These are phyloP conservation scores for Nyssa sinensis DNA, from an alignment of 148 eudicot genomes.

Conservation along the genomic window DNA sequence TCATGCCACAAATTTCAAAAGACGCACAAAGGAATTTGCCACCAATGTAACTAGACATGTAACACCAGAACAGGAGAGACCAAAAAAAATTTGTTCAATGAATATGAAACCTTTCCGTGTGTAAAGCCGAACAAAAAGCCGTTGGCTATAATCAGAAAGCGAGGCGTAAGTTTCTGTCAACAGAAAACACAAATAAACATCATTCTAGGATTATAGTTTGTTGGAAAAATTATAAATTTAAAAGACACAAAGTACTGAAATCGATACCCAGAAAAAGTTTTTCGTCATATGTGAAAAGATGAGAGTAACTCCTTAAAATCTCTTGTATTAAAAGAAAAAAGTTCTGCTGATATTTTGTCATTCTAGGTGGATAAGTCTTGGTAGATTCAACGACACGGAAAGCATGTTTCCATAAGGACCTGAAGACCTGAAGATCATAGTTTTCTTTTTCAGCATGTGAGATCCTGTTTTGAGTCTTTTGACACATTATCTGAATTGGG, in stretches of 20 bases:
- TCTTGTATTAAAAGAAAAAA: slow-evolving; percentile 67
- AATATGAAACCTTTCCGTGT: slow-evolving; percentile 68
- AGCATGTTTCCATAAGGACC: slow-evolving; percentile 54
- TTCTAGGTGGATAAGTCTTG: slow-evolving; percentile 36
- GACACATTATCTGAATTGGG: slow-evolving; percentile 57
- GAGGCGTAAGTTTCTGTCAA: slow-evolving; percentile 60
- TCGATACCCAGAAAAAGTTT: slow-evolving; percentile 57
- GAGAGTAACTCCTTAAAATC: slow-evolving; percentile 50
- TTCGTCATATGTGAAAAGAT: slow-evolving; percentile 65
- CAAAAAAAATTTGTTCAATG: background rate
- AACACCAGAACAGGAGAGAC: background rate
- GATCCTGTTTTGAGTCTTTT: slow-evolving; percentile 18
- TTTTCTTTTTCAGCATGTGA: slow-evolving; percentile 34
- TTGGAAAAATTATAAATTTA: background rate
- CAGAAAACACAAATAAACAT: slow-evolving; percentile 13
- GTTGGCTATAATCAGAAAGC: slow-evolving; percentile 81
- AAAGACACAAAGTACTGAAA: background rate
- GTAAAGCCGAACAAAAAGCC: slow-evolving; percentile 87
- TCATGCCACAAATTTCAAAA: too few species aligned
- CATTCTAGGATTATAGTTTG: background rate
- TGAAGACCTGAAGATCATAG: slow-evolving; percentile 41
- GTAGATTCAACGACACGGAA: slow-evolving; percentile 39
- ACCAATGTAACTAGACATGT: background rate
- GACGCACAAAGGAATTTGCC: too few species aligned
- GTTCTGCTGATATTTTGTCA: slow-evolving; percentile 68